Percentiles rank a stretch among this genome's conserved stretches.
Conservation (phyloP, 148 eudicot species). For the Diospyros kaki region DNA sequence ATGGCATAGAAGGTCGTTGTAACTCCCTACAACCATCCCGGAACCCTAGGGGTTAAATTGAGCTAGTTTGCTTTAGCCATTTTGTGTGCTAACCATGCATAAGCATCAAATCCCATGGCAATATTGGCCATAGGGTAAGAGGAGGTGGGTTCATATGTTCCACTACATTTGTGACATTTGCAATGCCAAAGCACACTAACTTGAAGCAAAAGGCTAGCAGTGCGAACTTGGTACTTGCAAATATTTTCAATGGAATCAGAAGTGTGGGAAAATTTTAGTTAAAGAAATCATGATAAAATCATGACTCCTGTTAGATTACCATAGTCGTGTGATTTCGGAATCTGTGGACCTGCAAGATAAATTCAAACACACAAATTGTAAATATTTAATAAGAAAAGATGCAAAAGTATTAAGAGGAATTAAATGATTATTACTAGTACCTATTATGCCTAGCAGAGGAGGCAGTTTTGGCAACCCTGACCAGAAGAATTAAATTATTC, state of each 20-base stretch:
- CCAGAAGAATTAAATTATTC: background rate
- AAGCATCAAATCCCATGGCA: too few species aligned
- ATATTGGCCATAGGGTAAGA: too few species aligned
- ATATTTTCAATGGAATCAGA: background rate
- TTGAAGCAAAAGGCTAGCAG: too few species aligned
- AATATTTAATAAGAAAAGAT: background rate
- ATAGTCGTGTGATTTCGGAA: background rate
- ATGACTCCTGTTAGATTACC: background rate
- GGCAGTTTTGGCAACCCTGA: conserved; percentile 25
- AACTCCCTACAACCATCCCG: too few species aligned
- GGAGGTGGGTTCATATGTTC: too few species aligned
- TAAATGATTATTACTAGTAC: conserved; percentile 5
- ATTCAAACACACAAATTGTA: background rate
- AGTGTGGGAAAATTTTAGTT: background rate
- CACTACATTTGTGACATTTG: too few species aligned
- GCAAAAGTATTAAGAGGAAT: background rate
- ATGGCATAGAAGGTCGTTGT: too few species aligned
- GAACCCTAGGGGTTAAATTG: too few species aligned
- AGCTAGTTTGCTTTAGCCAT: too few species aligned
- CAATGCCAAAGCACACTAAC: too few species aligned
- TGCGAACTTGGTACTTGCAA: too few species aligned
- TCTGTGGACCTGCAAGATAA: conserved; percentile 7
- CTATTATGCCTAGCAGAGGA: conserved; percentile 28
- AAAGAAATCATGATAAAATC: background rate
- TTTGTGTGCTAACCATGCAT: too few species aligned